Percentiles rank a stretch among this genome's conserved stretches.
Evolutionary conservation across 1,284 basidiomycete genomes (phyloP).

Genomic region (Sanghuangporus baumii): DNA sequence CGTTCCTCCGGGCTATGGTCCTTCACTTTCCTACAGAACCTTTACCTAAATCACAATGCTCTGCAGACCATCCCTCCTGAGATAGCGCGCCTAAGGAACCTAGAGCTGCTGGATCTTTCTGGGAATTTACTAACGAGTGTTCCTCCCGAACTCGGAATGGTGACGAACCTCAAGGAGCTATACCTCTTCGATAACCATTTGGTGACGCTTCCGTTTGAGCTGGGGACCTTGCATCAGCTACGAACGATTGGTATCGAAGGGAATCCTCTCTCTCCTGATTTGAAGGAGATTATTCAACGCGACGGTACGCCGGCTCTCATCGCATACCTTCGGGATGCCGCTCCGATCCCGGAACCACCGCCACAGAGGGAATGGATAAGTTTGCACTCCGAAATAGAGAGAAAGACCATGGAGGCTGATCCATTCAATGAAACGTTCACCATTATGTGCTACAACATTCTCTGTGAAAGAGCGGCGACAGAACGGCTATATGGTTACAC

Average conservation of each 20-base stretch:
- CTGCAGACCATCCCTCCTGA: constrained; percentile 78
- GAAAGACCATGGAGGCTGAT: constrained; percentile 50
- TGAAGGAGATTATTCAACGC: constrained; percentile 84
- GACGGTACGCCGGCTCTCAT: constrained; percentile 90
- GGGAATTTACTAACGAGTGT: constrained; percentile 80
- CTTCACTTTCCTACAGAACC: constrained; percentile 89
- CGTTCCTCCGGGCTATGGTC: constrained; percentile 79
- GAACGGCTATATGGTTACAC: constrained; percentile 94
- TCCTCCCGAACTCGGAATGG: constrained; percentile 88
- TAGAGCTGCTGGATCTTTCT: constrained; percentile 90
- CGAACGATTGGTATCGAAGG: constrained; percentile 94
- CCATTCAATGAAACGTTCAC: constrained; percentile 70
- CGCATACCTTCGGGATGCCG: constrained; percentile 83
- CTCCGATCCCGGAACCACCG: constrained; percentile 77
- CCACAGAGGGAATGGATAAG: constrained; percentile 82
- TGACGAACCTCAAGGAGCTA: constrained; percentile 86
- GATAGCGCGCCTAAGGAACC: constrained; percentile 80
- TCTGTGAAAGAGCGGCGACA: constrained; percentile 91
- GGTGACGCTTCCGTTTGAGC: constrained; percentile 77
- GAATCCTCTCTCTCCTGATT: constrained; percentile 80
- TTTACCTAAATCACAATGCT: constrained; percentile 97
- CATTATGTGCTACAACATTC: constrained; percentile 90
- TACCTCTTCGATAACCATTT: constrained; percentile 96
- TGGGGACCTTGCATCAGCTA: constrained; percentile 90
- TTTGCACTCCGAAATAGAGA: constrained; percentile 66